phyloP scores from a whole-genome alignment of 1,139 yeast species.

The Nadsonia commutata region DNA sequence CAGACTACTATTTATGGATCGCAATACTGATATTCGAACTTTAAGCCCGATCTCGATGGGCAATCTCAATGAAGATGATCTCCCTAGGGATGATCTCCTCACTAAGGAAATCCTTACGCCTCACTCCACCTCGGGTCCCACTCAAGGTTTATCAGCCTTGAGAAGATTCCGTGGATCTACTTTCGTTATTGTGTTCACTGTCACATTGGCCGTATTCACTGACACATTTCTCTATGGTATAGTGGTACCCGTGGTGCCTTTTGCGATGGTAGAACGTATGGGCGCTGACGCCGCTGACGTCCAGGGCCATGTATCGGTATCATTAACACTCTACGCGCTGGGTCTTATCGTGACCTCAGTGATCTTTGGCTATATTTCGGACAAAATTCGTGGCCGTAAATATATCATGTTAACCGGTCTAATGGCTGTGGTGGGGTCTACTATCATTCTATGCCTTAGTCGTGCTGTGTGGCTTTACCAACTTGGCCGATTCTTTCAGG shows the following conservation, averaged over 20 bases:
- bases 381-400: slow-evolving; percentile 16
- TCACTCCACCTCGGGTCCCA: background rate
- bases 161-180: slow-evolving; percentile 20
- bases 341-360: slow-evolving; percentile 22
- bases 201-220: slow-evolving; percentile 21
- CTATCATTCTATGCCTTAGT: slow-evolving; percentile 19
- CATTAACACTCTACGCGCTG: slow-evolving; percentile 22
- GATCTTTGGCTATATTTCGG: slow-evolving; percentile 20
- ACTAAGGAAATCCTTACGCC: too few relatives aligned
- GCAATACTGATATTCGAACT: too few relatives aligned
- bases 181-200: slow-evolving; percentile 16
- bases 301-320: slow-evolving; percentile 19
- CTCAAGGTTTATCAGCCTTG: too few relatives aligned
- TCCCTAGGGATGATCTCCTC: too few relatives aligned
- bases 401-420: slow-evolving; percentile 21
- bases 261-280: slow-evolving; percentile 18
- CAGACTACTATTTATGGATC: too few relatives aligned
- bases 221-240: slow-evolving; percentile 22
- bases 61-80: too few relatives aligned
- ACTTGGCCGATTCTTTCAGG: slow-evolving; percentile 23
- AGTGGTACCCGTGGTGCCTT: slow-evolving; percentile 24
- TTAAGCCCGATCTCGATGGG: too few relatives aligned
- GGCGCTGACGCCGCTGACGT: slow-evolving; percentile 16
- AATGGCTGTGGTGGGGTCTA: slow-evolving; percentile 19
- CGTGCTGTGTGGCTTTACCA: slow-evolving; percentile 16